A percentile compares a stretch with the other conserved stretches of the same genome.
These are phyloP conservation scores for Lipomyces orientalis DNA, from an alignment of 805 yeast species.

Conservation along the genomic window DNA sequence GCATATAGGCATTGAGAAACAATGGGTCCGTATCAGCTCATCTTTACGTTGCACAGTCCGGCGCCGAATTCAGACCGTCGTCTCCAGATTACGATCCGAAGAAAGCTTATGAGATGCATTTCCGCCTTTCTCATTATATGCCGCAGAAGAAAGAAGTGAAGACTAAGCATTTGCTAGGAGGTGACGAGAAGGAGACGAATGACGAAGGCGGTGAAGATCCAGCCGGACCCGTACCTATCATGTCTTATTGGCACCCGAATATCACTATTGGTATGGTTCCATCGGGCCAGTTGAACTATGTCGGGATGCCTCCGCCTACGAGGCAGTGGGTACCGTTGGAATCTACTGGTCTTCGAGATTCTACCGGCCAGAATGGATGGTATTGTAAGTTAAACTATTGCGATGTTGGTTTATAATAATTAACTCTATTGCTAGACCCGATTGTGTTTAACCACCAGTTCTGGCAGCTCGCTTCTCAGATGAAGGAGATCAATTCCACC, in stretches of 20 bases:
- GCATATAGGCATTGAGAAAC: constrained; percentile 31
- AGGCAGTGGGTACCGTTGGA: constrained; percentile 42
- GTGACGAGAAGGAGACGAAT: constrained; percentile 35
- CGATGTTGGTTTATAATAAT: neutral
- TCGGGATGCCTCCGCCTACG: constrained; percentile 41
- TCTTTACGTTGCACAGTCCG: constrained; percentile 39
- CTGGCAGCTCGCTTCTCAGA: constrained; percentile 50
- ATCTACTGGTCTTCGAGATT: constrained; percentile 41
- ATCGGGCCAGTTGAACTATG: constrained; percentile 39
- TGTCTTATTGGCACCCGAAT: constrained; percentile 50
- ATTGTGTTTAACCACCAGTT: constrained; percentile 49
- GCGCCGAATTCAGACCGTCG: constrained; percentile 29
- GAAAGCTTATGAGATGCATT: constrained; percentile 34
- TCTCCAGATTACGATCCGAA: constrained; percentile 35
- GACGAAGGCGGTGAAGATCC: constrained; percentile 34
- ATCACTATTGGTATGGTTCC: constrained; percentile 44
- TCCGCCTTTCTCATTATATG: constrained; percentile 42
- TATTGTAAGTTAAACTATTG: constrained; percentile 40
- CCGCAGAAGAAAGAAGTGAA: constrained; percentile 42
- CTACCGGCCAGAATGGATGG: constrained; percentile 43
- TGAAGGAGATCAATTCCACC: constrained; percentile 46
- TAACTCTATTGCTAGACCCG: constrained; percentile 40
- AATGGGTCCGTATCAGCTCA: constrained; percentile 49
- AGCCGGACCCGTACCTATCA: constrained; percentile 28
- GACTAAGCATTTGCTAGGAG: constrained; percentile 45